Base-by-base conservation (phyloP, 2,329 filamentous ascomycete genomes). In the Penicillium hesseltinei region DNA sequence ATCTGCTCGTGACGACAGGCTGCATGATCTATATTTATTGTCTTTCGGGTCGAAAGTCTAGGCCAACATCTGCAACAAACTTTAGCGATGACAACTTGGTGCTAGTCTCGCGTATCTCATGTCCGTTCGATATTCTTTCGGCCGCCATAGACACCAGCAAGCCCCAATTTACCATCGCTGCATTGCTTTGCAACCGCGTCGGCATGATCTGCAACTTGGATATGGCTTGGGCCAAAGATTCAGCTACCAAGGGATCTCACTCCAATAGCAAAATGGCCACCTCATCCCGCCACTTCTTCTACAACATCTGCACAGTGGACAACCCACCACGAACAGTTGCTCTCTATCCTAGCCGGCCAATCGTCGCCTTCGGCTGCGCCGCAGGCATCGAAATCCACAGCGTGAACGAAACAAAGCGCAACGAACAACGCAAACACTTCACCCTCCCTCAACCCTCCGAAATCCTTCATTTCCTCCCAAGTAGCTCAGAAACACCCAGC, bases 241-340 rank as follows among this genome's bases (percentile, higher is more conserved):
- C 29, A 33, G 56, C 66, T 2, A 36, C 51, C 56, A 40, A 51
- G 5, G 45, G 29, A 51, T 7, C 51, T 50, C 38, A 51, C 35
- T 25, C 46, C 75, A 60, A 71, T 67, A 36, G 63, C 67, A 6
- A 65, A 10, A 65, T 68, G 23, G 71, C 66, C 9, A 51, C 71
- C 62, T 36, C 68, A 51, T 57, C 78, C 51, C 64, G 80, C 55
- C 62, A 70, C 70, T 77, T 74, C 65, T 82, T 80, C 65, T 76
- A 79, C 40, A 77, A 82, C 59, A 66, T 89, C 40, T 87, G 86
- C 66, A 84, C 81, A 2, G 73, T 81, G 38, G 82, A 88, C 52
- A 84, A 88, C 60, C 83, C 83, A 17, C 86, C 87, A 13, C 80
- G 83, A n/a, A 87, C 84, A 39, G 81, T 88, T 10, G 82, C 86